Evolutionary conservation across 2,329 filamentous ascomycete species (phyloP).

Genomic region (Harringtonia lauricola): DNA sequence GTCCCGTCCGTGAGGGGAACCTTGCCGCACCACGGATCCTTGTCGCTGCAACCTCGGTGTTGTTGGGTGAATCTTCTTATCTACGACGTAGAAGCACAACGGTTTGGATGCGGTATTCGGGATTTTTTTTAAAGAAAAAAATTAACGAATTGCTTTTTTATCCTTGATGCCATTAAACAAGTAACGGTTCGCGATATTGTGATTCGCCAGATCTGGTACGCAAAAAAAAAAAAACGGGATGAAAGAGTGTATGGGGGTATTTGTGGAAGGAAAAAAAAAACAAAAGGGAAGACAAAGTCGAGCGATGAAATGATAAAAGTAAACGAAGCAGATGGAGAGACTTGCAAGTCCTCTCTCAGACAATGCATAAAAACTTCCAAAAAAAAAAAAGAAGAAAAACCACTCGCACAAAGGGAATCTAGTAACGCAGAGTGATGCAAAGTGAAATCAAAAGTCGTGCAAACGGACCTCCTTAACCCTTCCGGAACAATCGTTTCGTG

Average conservation of each 20-base stretch:
- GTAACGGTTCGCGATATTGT: too few species aligned
- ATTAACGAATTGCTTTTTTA: too few species aligned
- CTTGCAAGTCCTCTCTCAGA: not conserved
- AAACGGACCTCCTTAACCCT: slow-evolving; percentile 1
- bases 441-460: not conserved
- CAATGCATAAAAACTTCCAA: not conserved
- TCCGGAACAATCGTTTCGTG: slow-evolving; percentile 60
- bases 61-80: too few species aligned
- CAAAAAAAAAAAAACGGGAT: not conserved
- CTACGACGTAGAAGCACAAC: too few species aligned
- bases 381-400: not conserved
- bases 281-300: too few species aligned
- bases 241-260: not conserved
- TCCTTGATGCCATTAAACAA: too few species aligned
- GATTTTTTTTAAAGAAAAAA: too few species aligned
- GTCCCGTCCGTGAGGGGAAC: too few species aligned
- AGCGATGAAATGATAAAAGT: not conserved
- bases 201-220: not conserved
- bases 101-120: too few species aligned
- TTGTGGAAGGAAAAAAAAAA: not conserved
- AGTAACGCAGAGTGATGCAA: not conserved
- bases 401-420: not conserved
- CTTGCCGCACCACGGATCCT: too few species aligned
- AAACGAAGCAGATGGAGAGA: too few species aligned
- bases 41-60: too few species aligned